Evolutionary conservation across 495 filamentous ascomycete genomes (phyloP).

Genomic region (Ascobolus immersus): DNA sequence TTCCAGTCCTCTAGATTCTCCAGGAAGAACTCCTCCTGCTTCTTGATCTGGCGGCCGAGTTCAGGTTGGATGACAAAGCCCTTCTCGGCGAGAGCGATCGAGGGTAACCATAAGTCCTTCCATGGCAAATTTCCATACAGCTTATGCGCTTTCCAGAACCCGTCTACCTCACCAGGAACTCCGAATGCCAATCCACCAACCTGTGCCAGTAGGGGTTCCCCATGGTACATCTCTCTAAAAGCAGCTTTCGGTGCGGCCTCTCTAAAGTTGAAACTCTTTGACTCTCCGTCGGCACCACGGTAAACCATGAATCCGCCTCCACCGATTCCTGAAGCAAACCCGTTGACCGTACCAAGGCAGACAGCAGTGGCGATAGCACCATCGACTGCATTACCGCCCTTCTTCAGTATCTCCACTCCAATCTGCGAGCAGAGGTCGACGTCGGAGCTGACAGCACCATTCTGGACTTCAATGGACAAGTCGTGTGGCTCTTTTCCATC

Average conservation of each 20-base stretch:
- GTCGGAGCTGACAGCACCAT: conserved; percentile 13
- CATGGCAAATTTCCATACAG: conserved; percentile 12
- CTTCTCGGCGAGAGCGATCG: conserved; percentile 7
- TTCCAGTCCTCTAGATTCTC: conserved; percentile 8
- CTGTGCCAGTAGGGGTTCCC: conserved; percentile 10
- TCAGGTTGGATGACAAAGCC: conserved; percentile 11
- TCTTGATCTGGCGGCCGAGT: conserved; percentile 5
- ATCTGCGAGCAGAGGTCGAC: conserved; percentile 13
- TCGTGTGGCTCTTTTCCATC: too few species aligned
- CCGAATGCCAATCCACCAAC: conserved; percentile 12
- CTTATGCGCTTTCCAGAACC: conserved; percentile 10
- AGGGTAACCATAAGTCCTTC: conserved; percentile 13
- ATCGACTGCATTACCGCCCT: conserved; percentile 15
- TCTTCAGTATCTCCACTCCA: conserved; percentile 12
- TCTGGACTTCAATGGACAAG: conserved; percentile 6
- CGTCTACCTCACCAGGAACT: conserved; percentile 14
- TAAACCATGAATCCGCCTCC: conserved; percentile 15
- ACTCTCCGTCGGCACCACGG: conserved; percentile 8
- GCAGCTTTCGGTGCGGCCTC: conserved; percentile 11
- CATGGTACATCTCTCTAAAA: conserved; percentile 12
- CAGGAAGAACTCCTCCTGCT: conserved; percentile 8
- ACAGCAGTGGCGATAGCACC: conserved; percentile 12
- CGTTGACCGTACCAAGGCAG: conserved; percentile 14
- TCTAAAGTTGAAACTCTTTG: conserved; percentile 15
- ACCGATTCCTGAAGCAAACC: conserved; percentile 13